Percentiles rank a stretch among this genome's conserved stretches.
Evolutionary conservation across 2,329 filamentous ascomycete genomes (phyloP).

Genomic region (Metarhizium humberi): DNA sequence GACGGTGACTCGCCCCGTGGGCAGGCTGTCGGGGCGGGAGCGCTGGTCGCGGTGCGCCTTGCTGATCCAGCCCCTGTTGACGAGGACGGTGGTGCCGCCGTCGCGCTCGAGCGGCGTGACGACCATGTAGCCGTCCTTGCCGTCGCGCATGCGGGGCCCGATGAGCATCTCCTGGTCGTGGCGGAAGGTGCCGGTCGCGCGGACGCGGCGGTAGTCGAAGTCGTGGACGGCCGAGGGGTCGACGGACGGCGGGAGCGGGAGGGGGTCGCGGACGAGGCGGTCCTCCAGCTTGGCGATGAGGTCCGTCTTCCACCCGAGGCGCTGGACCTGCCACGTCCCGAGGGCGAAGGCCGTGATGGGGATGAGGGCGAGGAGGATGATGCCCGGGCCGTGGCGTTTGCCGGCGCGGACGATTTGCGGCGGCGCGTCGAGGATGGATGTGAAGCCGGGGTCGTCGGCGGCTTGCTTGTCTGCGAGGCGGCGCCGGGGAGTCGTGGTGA

Average conservation of each 20-base stretch:
- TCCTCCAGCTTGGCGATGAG: slow-evolving; percentile 89
- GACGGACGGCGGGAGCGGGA: slow-evolving; percentile 76
- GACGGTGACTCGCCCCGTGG: slow-evolving; percentile 62
- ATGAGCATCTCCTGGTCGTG: slow-evolving; percentile 97
- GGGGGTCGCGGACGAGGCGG: slow-evolving; percentile 72
- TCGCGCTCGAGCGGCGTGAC: slow-evolving; percentile 79
- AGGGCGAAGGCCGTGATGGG: slow-evolving; percentile 84
- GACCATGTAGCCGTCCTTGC: slow-evolving; percentile 83
- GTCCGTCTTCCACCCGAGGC: slow-evolving; percentile 88
- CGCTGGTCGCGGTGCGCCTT: slow-evolving; percentile 62
- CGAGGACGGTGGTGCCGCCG: slow-evolving; percentile 62
- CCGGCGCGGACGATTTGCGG: slow-evolving; percentile 69
- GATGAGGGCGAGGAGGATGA: slow-evolving; percentile 78
- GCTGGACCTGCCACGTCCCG: slow-evolving; percentile 91
- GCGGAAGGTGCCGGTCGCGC: slow-evolving; percentile 61
- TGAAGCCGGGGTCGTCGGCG: slow-evolving; percentile 70
- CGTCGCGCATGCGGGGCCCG: slow-evolving; percentile 80
- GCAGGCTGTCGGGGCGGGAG: slow-evolving; percentile 56
- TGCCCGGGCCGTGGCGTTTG: slow-evolving; percentile 64
- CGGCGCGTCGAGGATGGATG: slow-evolving; percentile 80
- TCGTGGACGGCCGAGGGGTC: slow-evolving; percentile 75
- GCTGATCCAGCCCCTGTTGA: slow-evolving; percentile 87
- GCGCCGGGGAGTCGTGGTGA: background rate
- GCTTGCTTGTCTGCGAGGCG: slow-evolving; percentile 31
- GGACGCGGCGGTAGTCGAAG: slow-evolving; percentile 85